A percentile compares a stretch with the other conserved stretches of the same genome.
phyloP scores from a whole-genome alignment of 2,329 filamentous ascomycete species.

The Hypoxylon sp. region DNA sequence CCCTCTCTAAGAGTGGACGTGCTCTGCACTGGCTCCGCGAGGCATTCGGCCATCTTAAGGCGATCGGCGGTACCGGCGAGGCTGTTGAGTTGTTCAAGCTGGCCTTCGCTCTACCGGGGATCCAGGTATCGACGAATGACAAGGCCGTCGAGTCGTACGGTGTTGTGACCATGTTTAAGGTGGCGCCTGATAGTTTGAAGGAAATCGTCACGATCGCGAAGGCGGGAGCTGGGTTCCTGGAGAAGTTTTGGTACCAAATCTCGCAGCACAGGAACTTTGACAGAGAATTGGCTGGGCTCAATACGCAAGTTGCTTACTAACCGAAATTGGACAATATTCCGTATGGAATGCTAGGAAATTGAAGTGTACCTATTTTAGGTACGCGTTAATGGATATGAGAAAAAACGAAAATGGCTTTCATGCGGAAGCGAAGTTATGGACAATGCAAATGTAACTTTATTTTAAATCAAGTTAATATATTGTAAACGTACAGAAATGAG shows the following conservation, averaged over 20 bases:
- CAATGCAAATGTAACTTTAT: not conserved
- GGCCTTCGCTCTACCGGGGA: constrained; percentile 61
- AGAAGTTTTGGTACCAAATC: constrained; percentile 78
- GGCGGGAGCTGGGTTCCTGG: constrained; percentile 77
- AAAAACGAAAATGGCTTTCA: too few relatives aligned
- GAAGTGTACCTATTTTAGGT: not conserved
- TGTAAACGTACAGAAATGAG: too few relatives aligned
- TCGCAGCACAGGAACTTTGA: constrained; percentile 81
- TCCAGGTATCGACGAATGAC: constrained; percentile 61
- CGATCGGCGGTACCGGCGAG: constrained; percentile 82
- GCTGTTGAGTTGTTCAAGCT: constrained; percentile 73
- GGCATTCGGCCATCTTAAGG: constrained; percentile 85
- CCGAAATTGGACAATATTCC: too few relatives aligned
- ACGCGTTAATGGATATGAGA: not conserved
- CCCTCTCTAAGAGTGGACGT: constrained; percentile 77
- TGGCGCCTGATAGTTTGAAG: constrained; percentile 70
- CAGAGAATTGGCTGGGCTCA: constrained; percentile 80
- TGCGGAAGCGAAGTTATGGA: too few relatives aligned
- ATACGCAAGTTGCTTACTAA: constrained; percentile 77
- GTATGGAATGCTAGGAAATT: not conserved
- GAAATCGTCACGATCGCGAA: constrained; percentile 75
- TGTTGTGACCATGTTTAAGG: constrained; percentile 76
- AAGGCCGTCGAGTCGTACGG: constrained; percentile 79
- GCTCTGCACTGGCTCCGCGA: constrained; percentile 84
- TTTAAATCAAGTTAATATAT: too few relatives aligned